Evolutionary conservation across 2,329 filamentous ascomycete species (phyloP).

Genomic region (Fusarium sp.): DNA sequence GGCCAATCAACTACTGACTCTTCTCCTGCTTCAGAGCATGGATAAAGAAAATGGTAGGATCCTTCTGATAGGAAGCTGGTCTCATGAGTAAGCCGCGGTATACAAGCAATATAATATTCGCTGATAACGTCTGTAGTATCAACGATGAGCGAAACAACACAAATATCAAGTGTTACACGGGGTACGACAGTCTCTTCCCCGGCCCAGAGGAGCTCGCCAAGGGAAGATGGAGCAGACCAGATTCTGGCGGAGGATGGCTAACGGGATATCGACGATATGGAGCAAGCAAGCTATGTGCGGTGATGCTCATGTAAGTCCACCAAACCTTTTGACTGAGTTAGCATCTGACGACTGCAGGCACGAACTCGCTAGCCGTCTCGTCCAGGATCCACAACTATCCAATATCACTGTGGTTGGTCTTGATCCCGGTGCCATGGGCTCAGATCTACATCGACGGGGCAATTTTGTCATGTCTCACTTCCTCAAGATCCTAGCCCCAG

Average conservation of each 20-base stretch:
- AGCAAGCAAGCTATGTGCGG: slow-evolving; percentile 50
- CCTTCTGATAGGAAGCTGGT: slow-evolving; percentile 46
- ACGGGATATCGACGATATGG: slow-evolving; percentile 50
- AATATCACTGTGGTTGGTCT: slow-evolving; percentile 50
- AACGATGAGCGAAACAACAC: slow-evolving; percentile 43
- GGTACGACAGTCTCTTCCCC: slow-evolving; percentile 43
- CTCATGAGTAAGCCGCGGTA: slow-evolving; percentile 46
- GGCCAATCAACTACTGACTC: slow-evolving; percentile 44
- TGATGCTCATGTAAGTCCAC: slow-evolving; percentile 48
- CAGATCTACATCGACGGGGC: slow-evolving; percentile 44
- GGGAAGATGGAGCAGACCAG: slow-evolving; percentile 47
- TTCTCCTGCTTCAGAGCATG: slow-evolving; percentile 48
- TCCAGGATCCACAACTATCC: slow-evolving; percentile 46
- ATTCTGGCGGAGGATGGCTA: slow-evolving; percentile 42
- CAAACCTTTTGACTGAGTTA: not conserved
- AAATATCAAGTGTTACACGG: slow-evolving; percentile 36
- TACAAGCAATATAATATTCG: not conserved
- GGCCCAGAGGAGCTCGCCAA: slow-evolving; percentile 46
- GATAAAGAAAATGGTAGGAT: slow-evolving; percentile 43
- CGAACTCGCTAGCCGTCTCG: slow-evolving; percentile 49
- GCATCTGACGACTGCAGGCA: slow-evolving; percentile 39
- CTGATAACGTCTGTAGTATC: slow-evolving; percentile 37
- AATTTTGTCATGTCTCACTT: slow-evolving; percentile 36
- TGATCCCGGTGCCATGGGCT: slow-evolving; percentile 52
- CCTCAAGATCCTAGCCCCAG: slow-evolving; percentile 41